Evolutionary conservation across 495 filamentous ascomycete genomes (phyloP).

Genomic region (Patellaria atrata): DNA sequence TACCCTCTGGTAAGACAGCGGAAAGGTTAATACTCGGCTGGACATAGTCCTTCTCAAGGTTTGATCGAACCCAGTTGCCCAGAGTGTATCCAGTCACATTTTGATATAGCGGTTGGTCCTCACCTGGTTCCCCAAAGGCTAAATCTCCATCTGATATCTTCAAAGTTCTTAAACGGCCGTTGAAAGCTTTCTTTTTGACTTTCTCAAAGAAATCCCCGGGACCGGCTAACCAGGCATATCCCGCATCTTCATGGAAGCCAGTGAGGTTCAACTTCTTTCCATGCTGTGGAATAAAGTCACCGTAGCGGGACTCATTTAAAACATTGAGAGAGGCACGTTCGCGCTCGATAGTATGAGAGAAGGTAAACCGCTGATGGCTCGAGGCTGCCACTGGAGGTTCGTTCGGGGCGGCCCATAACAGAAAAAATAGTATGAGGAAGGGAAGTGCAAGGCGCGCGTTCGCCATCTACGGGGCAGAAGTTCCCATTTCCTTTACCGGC

Average conservation of each 20-base stretch:
- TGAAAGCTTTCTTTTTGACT: constrained; percentile 33
- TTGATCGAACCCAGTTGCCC: constrained; percentile 59
- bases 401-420: too few relatives aligned
- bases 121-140: constrained; percentile 21
- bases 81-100: constrained; percentile 67
- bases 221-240: constrained; percentile 54
- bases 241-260: constrained; percentile 58
- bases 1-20: constrained; percentile 27
- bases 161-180: too few relatives aligned
- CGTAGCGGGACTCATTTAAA: constrained; percentile 59
- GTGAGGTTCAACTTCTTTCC: constrained; percentile 57
- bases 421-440: too few relatives aligned
- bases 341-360: constrained; percentile 18
- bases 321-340: constrained; percentile 46
- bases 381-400: too few relatives aligned
- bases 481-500: too few relatives aligned
- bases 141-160: constrained; percentile 11
- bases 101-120: constrained; percentile 44
- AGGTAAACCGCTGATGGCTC: constrained; percentile 28
- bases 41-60: constrained; percentile 27
- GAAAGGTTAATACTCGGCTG: constrained; percentile 37
- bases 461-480: too few relatives aligned
- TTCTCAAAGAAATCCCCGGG: constrained; percentile 41
- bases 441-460: too few relatives aligned
- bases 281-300: constrained; percentile 49